Conservation (phyloP, 228 moss, liverwort and hornwort species). For the Sphagnum fallax region DNA sequence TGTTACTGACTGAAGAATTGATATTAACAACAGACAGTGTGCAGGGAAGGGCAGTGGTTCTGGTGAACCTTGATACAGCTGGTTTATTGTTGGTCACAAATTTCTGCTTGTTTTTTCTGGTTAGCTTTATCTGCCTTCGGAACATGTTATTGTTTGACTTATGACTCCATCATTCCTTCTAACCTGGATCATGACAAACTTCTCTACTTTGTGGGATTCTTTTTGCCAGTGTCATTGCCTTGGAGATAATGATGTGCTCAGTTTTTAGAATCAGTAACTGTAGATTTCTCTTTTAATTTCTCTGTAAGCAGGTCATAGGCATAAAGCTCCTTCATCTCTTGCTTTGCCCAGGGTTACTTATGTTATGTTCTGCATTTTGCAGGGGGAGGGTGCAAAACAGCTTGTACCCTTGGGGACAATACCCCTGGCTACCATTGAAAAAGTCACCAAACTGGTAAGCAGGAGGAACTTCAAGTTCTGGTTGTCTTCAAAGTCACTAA, state of each 20-base stretch:
- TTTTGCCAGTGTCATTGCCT: too few relatives aligned
- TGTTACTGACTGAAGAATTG: not conserved
- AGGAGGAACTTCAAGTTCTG: not conserved
- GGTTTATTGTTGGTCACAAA: constrained; percentile 87
- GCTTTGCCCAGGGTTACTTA: not conserved
- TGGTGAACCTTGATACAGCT: constrained; percentile 79
- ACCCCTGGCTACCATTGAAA: constrained; percentile 78
- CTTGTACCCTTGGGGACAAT: constrained; percentile 80
- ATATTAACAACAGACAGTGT: not conserved
- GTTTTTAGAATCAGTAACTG: too few relatives aligned
- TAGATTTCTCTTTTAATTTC: too few relatives aligned
- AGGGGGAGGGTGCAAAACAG: constrained; percentile 73
- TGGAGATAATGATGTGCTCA: too few relatives aligned
- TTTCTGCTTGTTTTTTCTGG: constrained; percentile 83
- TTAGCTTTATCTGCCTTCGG: constrained; percentile 16
- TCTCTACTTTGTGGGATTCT: too few relatives aligned
- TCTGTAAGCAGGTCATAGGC: too few relatives aligned
- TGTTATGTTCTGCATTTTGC: constrained; percentile 13
- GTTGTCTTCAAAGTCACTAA: not conserved
- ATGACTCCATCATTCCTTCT: too few relatives aligned
- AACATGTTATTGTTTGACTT: too few relatives aligned
- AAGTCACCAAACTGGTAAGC: constrained; percentile 66
- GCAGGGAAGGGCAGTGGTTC: constrained; percentile 76
- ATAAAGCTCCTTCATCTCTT: too few relatives aligned
- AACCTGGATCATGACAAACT: too few relatives aligned